Evolutionary conservation across 306 rosid genomes (phyloP), one percentile per base, ranked within the genome.

Genomic region (Cucumis hystrix): DNA sequence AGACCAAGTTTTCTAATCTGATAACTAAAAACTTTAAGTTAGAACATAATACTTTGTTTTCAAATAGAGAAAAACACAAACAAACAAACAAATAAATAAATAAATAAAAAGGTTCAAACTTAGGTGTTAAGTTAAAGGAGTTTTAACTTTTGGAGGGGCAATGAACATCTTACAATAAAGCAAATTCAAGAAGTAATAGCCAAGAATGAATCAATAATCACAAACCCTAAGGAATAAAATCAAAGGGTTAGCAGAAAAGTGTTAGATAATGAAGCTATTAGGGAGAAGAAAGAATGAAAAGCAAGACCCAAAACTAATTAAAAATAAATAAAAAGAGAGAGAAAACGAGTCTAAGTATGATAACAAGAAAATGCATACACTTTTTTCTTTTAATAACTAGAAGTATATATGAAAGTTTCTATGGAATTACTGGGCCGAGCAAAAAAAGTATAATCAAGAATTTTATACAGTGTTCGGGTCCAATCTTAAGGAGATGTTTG

Each of bases 221-320:
- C 49, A 17, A 28, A n/a, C 37, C 4, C 37, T 33, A 33, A 33
- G 37, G 37, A 33, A 33, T 33, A 33, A 33, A 33, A 33, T 33
- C 37, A 33, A 33, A 33, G 5, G 37, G 37, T 33, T 33, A 33
- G 3, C 4, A 33, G 37, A 33, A 33, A 33, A 61, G 74, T n/a
- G 17, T 67, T 45, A 20, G 55, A 41, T 41, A 40, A 67, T 74
- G 65, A 74, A 30, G 57, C 37, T 69, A 51, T 40, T 64, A 35
- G 70, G 8, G 30, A 55, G 30, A 82, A 80, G 79, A 77, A 77
- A 47, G 58, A 60, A 66, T 13, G 60, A 41, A 6, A 23, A 37
- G 58, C 6, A 58, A 76, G 60, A 4, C 14, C 5, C 39, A 43
- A 14, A 28, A 28, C 30, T 28, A 28, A 1, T 28, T 28, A 28